Evolutionary conservation across 768 basidiomycete genomes (phyloP).

Genomic region (Tricholoma bakamatsutake): DNA sequence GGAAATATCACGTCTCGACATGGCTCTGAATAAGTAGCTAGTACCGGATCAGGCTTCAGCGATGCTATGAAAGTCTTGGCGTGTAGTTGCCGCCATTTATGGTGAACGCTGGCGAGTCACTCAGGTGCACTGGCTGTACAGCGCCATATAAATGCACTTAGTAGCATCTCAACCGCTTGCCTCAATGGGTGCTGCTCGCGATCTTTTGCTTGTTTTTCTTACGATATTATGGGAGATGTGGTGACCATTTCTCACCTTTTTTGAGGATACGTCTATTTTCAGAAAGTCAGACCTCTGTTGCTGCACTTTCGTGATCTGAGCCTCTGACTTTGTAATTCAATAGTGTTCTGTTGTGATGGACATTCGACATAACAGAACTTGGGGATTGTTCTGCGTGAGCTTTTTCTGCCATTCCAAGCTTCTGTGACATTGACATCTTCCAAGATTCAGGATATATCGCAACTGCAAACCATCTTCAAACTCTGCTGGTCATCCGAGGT

Average conservation of each 20-base stretch:
- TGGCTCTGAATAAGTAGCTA: too few species aligned
- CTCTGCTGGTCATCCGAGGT: not conserved
- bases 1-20: too few species aligned
- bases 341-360: not conserved
- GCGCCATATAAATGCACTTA: not conserved
- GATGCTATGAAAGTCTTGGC: not conserved
- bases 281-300: constrained; percentile 6
- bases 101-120: not conserved
- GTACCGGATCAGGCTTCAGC: not conserved
- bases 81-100: not conserved
- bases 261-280: constrained; percentile 12
- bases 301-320: not conserved
- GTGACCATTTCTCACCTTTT: constrained; percentile 5
- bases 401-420: not conserved
- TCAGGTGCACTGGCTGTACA: not conserved
- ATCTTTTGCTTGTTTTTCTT: constrained; percentile 7
- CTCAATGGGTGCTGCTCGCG: not conserved
- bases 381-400: not conserved
- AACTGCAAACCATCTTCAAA: not conserved
- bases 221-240: not conserved
- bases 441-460: not conserved
- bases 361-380: too few species aligned
- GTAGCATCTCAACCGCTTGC: not conserved
- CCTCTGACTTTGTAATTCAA: not conserved
- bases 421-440: not conserved